Evolutionary conservation across 768 basidiomycete species (phyloP), one percentile per base, ranked within the genome.

Genomic region (Leucosporidium creatinivorum): DNA sequence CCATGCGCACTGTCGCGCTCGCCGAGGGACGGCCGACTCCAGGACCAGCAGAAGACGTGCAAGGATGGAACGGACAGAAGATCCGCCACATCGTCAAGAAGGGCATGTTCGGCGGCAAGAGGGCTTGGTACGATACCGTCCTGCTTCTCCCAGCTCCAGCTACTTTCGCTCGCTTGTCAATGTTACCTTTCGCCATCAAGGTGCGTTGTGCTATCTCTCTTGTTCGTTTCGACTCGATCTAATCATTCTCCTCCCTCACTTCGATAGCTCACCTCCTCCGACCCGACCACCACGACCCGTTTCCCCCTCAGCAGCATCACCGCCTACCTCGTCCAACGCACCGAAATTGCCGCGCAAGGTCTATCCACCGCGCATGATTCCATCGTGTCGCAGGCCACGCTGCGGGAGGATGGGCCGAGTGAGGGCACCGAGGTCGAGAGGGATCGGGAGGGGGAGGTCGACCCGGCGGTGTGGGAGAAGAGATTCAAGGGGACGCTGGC

Each of bases 311-410:
- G 23, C 9, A 39, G 51, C 9, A 13, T 72, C 12, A 39, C 51
- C 25, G 67, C 66, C 28, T 57, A 56, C 17, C 59, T 72, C 47
- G 44, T 72, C 5, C 67, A 69, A 36, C 64, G 67, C 4, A 62
- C 57, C 0, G 12, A 31, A 12, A 52, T 68, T 21, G 50, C 63
- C 7, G 69, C 69, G 0, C 69, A 71, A 30, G 21, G 52, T 0
- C 56, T 65, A 15, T 44, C 63, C 62, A 18, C n/a, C 66, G 33
- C 56, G 56, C 56, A 57, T 30, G 56, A 57, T 31, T 28, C 33
- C 7, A 15, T 33, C 13, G 56, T 57, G 7, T 31, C 31, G 4
- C 30, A 36, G 30, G 30, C 15, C 3, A 18, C 5, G 30, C 6
- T 30, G 63, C 1, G 62, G 57, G 66, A 47, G 30, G 61, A 51